Evolutionary conservation across 805 yeast genomes (phyloP).

Genomic region (Middelhovenomyces tepae): DNA sequence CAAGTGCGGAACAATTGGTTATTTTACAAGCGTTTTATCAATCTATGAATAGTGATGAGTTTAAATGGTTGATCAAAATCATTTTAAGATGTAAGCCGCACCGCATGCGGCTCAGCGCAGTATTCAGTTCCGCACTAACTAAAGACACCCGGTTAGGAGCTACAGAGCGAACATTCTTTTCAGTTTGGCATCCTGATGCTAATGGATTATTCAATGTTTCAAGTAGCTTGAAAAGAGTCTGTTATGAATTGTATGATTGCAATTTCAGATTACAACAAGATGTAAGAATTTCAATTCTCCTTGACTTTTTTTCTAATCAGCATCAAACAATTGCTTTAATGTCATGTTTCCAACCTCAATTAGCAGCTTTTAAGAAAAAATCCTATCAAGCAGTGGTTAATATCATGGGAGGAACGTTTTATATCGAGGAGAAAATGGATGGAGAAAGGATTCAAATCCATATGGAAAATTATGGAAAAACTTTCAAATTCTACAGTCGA

Average conservation of each 20-base stretch:
- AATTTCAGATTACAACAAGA: constrained; percentile 32
- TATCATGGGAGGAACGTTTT: constrained; percentile 41
- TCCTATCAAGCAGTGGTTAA: constrained; percentile 44
- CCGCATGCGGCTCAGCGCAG: no score
- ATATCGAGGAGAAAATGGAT: constrained; percentile 85
- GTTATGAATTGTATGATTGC: constrained; percentile 49
- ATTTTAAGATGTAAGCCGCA: constrained; percentile 47
- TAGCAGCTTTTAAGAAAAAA: constrained; percentile 48
- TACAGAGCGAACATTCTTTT: constrained; percentile 49
- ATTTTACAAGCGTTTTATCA: constrained; percentile 44
- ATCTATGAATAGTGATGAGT: constrained; percentile 50
- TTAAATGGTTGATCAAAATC: constrained; percentile 61
- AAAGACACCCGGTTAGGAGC: constrained; percentile 37
- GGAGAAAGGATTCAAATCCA: constrained; percentile 87
- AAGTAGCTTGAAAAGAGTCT: constrained; percentile 50
- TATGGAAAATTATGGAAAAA: constrained; percentile 38
- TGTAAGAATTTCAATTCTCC: neutral
- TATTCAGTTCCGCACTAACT: no score
- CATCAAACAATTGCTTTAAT: constrained; percentile 37
- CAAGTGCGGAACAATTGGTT: constrained; percentile 34
- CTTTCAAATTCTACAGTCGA: constrained; percentile 50
- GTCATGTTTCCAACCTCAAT: constrained; percentile 67
- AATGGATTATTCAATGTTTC: constrained; percentile 54
- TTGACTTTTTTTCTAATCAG: constrained; percentile 3
- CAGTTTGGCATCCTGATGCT: constrained; percentile 75